Evolutionary conservation across 345 rosid genomes (phyloP), one percentile per base, ranked within the genome.

Genomic region (Reutealis trisperma): DNA sequence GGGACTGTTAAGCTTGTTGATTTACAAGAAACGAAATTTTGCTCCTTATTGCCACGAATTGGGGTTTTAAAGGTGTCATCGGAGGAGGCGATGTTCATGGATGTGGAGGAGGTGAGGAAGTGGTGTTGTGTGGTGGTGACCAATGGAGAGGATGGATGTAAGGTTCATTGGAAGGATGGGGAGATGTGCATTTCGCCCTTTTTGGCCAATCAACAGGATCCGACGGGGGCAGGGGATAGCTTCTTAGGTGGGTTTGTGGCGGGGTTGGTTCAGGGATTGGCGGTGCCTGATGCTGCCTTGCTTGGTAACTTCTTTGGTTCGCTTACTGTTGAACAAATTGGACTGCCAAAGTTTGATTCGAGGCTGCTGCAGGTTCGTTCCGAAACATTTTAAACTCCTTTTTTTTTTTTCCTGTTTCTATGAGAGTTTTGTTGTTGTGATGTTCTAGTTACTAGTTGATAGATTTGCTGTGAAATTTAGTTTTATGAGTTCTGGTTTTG

Each of bases 201-300:
- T 67, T 13, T 18, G 64, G 97, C 95, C 0, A 81, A 78, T 82
- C 94, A 92, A 88, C 84, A 90, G 67, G 99, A 94, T 88, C 99
- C 99, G 6, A 96, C 99, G 0, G 99, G 99, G 11, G 99, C 99
- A 1, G 99, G 98, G 30, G 98, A 96, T 63, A 94, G 97, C 47
- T 96, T 90, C 62, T 83, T 94, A 0, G 97, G 97, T 24, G 99
- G 99, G 16, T 80, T 93, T 61, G 94, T 87, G 65, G 87, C 84
- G 2, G 99, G 99, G 0, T 87, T 94, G 85, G 93, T 87, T 30
- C 89, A 88, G 49, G 95, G 94, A 2, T 83, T 96, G 88, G 67
- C 84, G n/a, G 90, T 90, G 51, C 88, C 95, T 74, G 98, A 94
- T 85, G 97, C 99, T 85, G 97, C 97, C 14, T 85, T 96, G 85